Percentiles rank a stretch among this genome's conserved stretches.
Conservation (phyloP, 75 land plant genomes). For the Adiantum capillusveneris region DNA sequence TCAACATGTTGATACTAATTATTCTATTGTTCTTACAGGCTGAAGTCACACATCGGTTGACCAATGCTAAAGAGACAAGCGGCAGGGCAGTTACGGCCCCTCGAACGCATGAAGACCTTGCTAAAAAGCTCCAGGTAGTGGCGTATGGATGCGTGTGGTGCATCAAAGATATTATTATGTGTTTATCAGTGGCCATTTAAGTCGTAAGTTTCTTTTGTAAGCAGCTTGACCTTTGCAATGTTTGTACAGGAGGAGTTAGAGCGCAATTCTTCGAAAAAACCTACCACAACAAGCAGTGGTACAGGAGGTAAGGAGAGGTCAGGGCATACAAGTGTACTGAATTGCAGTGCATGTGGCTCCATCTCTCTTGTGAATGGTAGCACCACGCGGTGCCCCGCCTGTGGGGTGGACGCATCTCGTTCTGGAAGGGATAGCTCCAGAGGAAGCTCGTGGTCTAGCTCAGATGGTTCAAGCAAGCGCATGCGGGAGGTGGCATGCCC, state of each 20-base stretch:
- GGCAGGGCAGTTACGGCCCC: constrained; percentile 30
- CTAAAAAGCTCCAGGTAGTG: constrained; percentile 81
- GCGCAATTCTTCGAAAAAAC: constrained; percentile 22
- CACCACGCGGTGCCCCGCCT: constrained; percentile 18
- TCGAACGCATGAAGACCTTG: constrained; percentile 89
- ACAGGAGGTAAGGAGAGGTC: constrained; percentile 5
- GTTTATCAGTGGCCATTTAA: no score
- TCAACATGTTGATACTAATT: neutral
- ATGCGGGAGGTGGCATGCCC: constrained; percentile 96
- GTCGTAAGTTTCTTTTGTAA: no score
- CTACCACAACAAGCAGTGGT: neutral
- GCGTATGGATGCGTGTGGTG: no score
- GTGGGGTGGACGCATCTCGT: constrained; percentile 24
- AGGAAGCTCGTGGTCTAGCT: constrained; percentile 20
- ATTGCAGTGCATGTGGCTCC: constrained; percentile 26
- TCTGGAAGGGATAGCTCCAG: constrained; percentile 8
- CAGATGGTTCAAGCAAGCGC: constrained; percentile 49
- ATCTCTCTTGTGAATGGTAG: constrained; percentile 18
- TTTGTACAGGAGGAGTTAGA: constrained; percentile 31
- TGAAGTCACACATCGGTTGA: constrained; percentile 85
- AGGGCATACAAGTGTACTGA: constrained; percentile 13
- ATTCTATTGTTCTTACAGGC: constrained; percentile 40
- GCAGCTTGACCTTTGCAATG: no score
- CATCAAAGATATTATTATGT: no score
- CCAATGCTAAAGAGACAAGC: constrained; percentile 57